Evolutionary conservation across 208 protist genomes (phyloP).

Genomic region (Angomonas desouzai): DNA sequence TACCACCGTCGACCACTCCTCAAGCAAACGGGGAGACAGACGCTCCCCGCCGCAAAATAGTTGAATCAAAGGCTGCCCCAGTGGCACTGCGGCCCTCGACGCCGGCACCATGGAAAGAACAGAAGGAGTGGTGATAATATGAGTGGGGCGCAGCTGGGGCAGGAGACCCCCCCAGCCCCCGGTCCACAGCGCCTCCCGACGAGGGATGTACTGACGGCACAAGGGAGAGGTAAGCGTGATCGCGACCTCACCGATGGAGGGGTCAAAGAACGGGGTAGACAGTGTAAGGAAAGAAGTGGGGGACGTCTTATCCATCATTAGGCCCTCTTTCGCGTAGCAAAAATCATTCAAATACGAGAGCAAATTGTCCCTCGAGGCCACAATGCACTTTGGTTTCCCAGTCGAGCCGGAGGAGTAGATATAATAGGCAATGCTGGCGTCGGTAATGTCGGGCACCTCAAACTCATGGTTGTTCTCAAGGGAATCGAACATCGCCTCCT

Average conservation of each 20-base stretch:
- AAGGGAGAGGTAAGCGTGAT: slow-evolving; percentile 27
- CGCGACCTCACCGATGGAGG: slow-evolving; percentile 54
- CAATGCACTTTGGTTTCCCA: slow-evolving; percentile 48
- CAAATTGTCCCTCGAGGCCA: slow-evolving; percentile 37
- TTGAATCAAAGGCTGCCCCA: slow-evolving; percentile 3
- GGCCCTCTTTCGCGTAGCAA: slow-evolving; percentile 18
- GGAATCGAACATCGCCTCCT: background rate
- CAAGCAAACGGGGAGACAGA: slow-evolving; percentile 30
- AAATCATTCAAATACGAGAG: slow-evolving; percentile 37
- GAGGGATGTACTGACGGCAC: slow-evolving; percentile 21
- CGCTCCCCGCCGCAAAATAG: slow-evolving; percentile 53
- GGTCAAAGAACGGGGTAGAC: slow-evolving; percentile 55
- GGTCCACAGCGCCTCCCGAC: slow-evolving; percentile 19
- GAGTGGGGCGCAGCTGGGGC: slow-evolving; percentile 20
- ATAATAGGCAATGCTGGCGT: slow-evolving; percentile 39
- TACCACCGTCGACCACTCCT: slow-evolving; percentile 28
- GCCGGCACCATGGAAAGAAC: slow-evolving; percentile 51
- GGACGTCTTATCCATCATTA: slow-evolving; percentile 11
- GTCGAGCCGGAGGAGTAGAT: slow-evolving; percentile 66
- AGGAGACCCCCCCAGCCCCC: slow-evolving; percentile 19
- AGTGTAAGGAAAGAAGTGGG: slow-evolving; percentile 30
- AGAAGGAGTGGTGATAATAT: slow-evolving; percentile 24
- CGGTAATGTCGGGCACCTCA: background rate
- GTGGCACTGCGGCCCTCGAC: background rate
- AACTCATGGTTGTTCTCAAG: background rate